A percentile compares a stretch with the other conserved stretches of the same genome.
Conservation (phyloP, 371 early-diverging fungal species). For the Zychaea mexicana region DNA sequence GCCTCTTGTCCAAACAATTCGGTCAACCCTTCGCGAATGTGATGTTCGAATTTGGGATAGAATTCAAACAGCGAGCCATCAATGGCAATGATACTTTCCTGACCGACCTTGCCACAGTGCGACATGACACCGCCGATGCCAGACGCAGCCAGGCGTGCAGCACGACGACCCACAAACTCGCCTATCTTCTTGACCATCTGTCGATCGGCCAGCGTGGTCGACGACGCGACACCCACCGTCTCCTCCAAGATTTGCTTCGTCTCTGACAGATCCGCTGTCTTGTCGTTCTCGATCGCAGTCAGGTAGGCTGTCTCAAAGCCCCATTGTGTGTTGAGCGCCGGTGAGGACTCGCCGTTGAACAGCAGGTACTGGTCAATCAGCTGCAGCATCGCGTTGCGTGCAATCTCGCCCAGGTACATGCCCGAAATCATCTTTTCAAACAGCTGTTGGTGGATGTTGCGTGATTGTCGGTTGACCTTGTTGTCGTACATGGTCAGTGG, state of each 20-base stretch:
- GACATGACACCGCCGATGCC: conserved; percentile 81
- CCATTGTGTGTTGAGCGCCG: conserved; percentile 74
- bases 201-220: conserved; percentile 79
- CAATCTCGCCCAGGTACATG: conserved; percentile 83
- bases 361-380: conserved; percentile 56
- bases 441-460: conserved; percentile 63
- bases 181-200: conserved; percentile 80
- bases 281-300: conserved; percentile 87
- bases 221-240: conserved; percentile 58
- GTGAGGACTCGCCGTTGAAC: conserved; percentile 61
- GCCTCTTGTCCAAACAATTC: conserved; percentile 71
- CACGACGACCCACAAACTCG: conserved; percentile 82
- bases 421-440: conserved; percentile 87
- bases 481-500: conserved; percentile 73
- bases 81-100: conserved; percentile 54
- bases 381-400: conserved; percentile 70
- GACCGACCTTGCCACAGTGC: conserved; percentile 20
- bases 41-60: conserved; percentile 85
- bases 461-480: conserved; percentile 61
- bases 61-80: conserved; percentile 93
- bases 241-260: conserved; percentile 78
- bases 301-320: conserved; percentile 90
- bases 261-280: conserved; percentile 61
- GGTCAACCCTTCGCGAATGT: conserved; percentile 70
- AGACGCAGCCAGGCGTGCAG: conserved; percentile 85